Percentiles rank a stretch among this genome's conserved stretches.
These are phyloP conservation scores for Pyrenula massariospora DNA, from an alignment of 495 filamentous ascomycete species.

Conservation along the genomic window DNA sequence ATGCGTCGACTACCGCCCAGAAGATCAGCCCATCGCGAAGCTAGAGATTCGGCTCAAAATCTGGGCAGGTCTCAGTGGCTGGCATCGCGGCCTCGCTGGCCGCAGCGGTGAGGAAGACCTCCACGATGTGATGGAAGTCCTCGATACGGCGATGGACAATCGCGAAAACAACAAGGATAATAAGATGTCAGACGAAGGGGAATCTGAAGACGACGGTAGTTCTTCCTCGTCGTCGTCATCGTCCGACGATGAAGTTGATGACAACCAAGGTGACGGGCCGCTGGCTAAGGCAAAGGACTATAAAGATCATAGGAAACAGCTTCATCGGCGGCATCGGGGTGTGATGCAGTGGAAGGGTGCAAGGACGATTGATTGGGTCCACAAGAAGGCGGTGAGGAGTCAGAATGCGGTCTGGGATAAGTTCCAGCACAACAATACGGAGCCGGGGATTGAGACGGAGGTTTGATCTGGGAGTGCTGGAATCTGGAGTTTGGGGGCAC, in stretches of 20 bases:
- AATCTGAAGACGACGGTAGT: not conserved
- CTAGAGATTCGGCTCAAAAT: slow-evolving; percentile 41
- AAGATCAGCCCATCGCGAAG: slow-evolving; percentile 39
- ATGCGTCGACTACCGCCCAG: slow-evolving; percentile 22
- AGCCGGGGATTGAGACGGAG: slow-evolving; percentile 44
- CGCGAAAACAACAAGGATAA: slow-evolving; percentile 9
- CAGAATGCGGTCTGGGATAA: slow-evolving; percentile 33
- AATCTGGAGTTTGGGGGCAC: too few species aligned
- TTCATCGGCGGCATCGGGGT: slow-evolving; percentile 38
- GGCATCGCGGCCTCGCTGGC: slow-evolving; percentile 37
- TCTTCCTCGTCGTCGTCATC: slow-evolving; percentile 1
- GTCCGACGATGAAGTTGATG: slow-evolving; percentile 7
- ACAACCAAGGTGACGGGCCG: slow-evolving; percentile 8
- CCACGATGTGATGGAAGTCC: slow-evolving; percentile 47
- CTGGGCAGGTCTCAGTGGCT: slow-evolving; percentile 45
- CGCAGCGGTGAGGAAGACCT: slow-evolving; percentile 34
- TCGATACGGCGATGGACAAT: slow-evolving; percentile 44
- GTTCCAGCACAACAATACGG: slow-evolving; percentile 31
- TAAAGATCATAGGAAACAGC: slow-evolving; percentile 29
- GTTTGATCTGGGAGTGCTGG: too few species aligned
- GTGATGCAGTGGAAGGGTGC: slow-evolving; percentile 46
- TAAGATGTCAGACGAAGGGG: not conserved
- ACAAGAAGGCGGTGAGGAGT: slow-evolving; percentile 36
- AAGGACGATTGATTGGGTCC: slow-evolving; percentile 36
- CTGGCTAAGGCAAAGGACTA: slow-evolving; percentile 8